phyloP scores from a whole-genome alignment of 495 filamentous ascomycete genomes.

The Mytilinidion resinicola region DNA sequence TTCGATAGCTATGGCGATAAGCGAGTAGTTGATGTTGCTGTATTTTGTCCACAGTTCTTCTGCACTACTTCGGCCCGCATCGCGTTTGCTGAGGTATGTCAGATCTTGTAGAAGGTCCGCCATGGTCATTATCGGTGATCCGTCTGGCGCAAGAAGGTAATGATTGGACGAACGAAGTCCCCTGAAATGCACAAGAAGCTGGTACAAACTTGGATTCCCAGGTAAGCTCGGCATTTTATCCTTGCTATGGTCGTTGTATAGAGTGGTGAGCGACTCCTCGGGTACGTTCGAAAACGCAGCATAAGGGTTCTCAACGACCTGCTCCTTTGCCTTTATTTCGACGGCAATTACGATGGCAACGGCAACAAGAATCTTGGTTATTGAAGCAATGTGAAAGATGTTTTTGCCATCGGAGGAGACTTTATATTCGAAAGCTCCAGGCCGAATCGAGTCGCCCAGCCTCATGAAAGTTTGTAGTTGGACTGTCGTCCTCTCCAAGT shows the following conservation, averaged over 20 bases:
- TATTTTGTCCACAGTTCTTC: neutral
- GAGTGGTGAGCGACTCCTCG: neutral
- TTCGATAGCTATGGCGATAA: neutral
- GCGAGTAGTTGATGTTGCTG: neutral
- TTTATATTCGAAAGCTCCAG: conserved; percentile 52
- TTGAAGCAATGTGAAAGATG: neutral
- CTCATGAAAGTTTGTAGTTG: neutral
- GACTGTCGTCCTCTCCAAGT: neutral
- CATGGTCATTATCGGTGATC: neutral
- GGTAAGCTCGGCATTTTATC: neutral
- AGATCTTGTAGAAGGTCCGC: neutral
- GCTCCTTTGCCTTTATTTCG: neutral
- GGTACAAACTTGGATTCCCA: neutral
- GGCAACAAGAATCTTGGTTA: neutral
- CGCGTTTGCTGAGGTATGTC: neutral
- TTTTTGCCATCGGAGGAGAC: conserved; percentile 27
- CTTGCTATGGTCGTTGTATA: neutral
- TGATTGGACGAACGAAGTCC: neutral
- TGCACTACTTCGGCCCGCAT: neutral
- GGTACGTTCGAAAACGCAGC: neutral
- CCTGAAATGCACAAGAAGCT: neutral
- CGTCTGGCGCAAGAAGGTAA: neutral
- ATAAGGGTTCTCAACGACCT: neutral
- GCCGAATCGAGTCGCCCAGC: conserved; percentile 46
- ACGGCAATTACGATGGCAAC: neutral